A percentile compares a stretch with the other conserved stretches of the same genome.
Evolutionary conservation across 441 rosid genomes (phyloP).

Genomic region (Populus hybrid): DNA sequence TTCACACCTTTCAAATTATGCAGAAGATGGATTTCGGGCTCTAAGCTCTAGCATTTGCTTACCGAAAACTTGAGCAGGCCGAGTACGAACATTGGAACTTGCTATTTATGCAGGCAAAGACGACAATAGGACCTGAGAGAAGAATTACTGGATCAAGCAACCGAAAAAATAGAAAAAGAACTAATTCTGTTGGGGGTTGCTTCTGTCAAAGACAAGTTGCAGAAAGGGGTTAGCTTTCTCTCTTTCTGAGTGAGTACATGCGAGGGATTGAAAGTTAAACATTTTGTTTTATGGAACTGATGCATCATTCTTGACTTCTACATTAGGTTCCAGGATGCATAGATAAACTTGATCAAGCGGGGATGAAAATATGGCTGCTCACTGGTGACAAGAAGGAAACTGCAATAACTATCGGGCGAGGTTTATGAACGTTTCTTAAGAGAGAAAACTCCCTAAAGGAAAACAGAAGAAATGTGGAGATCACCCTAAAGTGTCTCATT

Average conservation of each 20-base stretch:
- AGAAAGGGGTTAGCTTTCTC: conserved; percentile 55
- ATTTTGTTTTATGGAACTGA: not conserved
- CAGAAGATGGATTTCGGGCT: conserved; percentile 76
- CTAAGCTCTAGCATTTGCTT: conserved; percentile 71
- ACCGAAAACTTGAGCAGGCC: conserved; percentile 37
- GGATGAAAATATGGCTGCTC: conserved; percentile 75
- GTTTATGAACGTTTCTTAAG: not conserved
- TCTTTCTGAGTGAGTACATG: not conserved
- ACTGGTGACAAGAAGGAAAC: conserved; percentile 93
- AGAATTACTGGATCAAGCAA: conserved; percentile 55
- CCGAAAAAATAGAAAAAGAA: conserved; percentile 68
- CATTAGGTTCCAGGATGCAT: conserved; percentile 78
- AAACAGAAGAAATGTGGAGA: not conserved
- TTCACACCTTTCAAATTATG: conserved; percentile 51
- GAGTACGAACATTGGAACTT: conserved; percentile 59
- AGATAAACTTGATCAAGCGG: conserved; percentile 82
- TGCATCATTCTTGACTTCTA: not conserved
- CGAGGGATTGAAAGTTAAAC: not conserved
- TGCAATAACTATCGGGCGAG: conserved; percentile 76
- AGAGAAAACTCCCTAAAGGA: not conserved
- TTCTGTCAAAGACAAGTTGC: conserved; percentile 80
- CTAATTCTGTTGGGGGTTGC: conserved; percentile 60
- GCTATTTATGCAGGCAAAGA: conserved; percentile 54
- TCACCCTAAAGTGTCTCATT: not conserved
- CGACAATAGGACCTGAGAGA: conserved; percentile 69